Conservation (phyloP, 2,329 filamentous ascomycete species). For the Colletotrichum salicis region DNA sequence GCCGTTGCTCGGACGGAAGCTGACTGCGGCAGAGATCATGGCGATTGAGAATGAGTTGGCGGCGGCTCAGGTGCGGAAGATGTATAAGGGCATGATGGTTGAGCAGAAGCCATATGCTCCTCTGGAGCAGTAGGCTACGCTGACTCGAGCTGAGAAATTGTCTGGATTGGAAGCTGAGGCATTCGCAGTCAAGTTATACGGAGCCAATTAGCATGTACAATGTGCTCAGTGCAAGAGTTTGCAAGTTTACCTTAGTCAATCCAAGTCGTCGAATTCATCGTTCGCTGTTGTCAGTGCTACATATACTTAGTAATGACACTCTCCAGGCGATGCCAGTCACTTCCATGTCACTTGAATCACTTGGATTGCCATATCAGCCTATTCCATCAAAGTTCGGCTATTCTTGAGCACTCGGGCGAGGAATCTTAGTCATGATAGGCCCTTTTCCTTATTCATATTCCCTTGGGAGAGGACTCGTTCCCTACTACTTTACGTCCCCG, state of each 20-base stretch:
- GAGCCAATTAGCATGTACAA: too few species aligned
- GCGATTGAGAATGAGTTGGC: neutral
- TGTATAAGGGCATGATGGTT: neutral
- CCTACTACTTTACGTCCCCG: neutral
- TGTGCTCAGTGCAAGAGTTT: too few species aligned
- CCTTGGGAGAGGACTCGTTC: neutral
- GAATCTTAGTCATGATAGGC: rapidly evolving
- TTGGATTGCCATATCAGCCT: neutral
- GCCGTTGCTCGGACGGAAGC: neutral
- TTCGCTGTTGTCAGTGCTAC: too few species aligned
- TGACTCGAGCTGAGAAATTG: too few species aligned
- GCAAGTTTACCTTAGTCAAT: too few species aligned
- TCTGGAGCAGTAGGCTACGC: neutral
- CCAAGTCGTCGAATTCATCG: too few species aligned
- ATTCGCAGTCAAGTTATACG: too few species aligned
- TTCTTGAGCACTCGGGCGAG: neutral
- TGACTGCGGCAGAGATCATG: neutral
- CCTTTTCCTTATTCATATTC: neutral
- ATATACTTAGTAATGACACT: too few species aligned
- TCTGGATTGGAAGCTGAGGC: too few species aligned
- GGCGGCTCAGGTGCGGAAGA: neutral
- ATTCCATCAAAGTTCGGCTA: neutral
- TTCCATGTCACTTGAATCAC: too few species aligned
- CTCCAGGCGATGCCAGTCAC: too few species aligned
- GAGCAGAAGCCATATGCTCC: neutral